phyloP scores from a whole-genome alignment of 768 basidiomycete genomes.

The Leucogyrophana mollusca region DNA sequence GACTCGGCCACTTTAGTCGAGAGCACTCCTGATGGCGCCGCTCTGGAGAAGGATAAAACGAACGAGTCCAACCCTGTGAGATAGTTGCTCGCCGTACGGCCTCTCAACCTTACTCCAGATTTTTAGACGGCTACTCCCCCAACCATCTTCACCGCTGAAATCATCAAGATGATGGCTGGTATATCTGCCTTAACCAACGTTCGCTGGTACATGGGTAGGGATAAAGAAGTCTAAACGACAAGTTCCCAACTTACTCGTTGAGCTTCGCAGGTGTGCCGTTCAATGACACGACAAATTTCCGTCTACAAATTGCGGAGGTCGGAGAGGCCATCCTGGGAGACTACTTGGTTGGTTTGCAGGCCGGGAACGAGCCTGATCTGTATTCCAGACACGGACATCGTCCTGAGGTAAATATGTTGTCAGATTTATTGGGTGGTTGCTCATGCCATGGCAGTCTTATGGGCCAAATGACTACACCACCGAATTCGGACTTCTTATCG shows the following conservation, averaged over 20 bases:
- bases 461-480: constrained; percentile 42
- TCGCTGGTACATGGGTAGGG: constrained; percentile 62
- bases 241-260: background rate
- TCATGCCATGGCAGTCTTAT: constrained; percentile 11
- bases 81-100: background rate
- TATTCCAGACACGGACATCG: constrained; percentile 48
- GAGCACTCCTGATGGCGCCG: constrained; percentile 44
- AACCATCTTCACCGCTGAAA: constrained; percentile 58
- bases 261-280: constrained; percentile 54
- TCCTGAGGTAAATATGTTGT: constrained; percentile 6
- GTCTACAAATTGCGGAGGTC: constrained; percentile 52
- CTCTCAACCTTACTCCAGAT: background rate
- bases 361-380: constrained; percentile 80
- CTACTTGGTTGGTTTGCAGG: constrained; percentile 59
- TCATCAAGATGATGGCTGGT: constrained; percentile 65
- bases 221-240: no score
- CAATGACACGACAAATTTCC: constrained; percentile 58
- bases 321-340: constrained; percentile 64
- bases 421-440: background rate
- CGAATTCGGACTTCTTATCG: constrained; percentile 50
- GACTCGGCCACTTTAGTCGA: constrained; percentile 56
- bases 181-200: constrained; percentile 57
- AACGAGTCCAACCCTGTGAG: constrained; percentile 40
- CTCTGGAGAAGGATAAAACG: constrained; percentile 48
- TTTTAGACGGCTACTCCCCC: constrained; percentile 65